These are phyloP conservation scores for Zymoseptoria pseudotritici DNA, from an alignment of 2,329 filamentous ascomycete genomes.

Conservation along the genomic window DNA sequence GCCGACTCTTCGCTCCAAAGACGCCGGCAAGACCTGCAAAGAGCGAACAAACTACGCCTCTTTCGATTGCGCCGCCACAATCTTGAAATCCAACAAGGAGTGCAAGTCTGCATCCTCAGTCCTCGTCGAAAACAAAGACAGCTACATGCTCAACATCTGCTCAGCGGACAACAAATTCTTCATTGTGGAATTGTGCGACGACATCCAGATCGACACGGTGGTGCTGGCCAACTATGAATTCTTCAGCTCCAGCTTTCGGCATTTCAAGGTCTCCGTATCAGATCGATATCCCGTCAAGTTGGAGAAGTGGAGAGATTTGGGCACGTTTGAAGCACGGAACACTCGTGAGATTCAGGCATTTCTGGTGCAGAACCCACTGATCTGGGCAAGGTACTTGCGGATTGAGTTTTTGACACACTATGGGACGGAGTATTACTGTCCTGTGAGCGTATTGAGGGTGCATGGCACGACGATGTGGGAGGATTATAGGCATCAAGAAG, in stretches of 20 bases:
- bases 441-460: constrained; percentile 79
- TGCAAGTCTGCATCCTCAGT: constrained; percentile 84
- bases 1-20: constrained; percentile 62
- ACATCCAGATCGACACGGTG: constrained; percentile 81
- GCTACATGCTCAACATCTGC: constrained; percentile 95
- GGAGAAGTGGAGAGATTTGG: constrained; percentile 85
- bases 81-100: constrained; percentile 80
- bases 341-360: constrained; percentile 92
- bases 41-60: constrained; percentile 96
- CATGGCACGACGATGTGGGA: constrained; percentile 93
- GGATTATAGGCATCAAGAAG: constrained; percentile 82
- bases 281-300: constrained; percentile 89
- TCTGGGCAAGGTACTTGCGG: constrained; percentile 88
- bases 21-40: constrained; percentile 95
- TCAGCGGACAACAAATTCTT: constrained; percentile 82
- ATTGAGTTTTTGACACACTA: constrained; percentile 91
- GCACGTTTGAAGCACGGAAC: constrained; percentile 84
- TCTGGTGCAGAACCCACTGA: constrained; percentile 84
- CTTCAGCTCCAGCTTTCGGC: constrained; percentile 93
- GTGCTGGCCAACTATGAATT: constrained; percentile 99
- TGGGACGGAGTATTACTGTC: constrained; percentile 94
- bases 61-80: constrained; percentile 90
- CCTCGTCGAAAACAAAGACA: constrained; percentile 93
- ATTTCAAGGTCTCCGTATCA: constrained; percentile 84
- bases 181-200: constrained; percentile 86